Percentiles rank a stretch among this genome's conserved stretches.
These are phyloP conservation scores for Porpolomopsis calyptriformis DNA, from an alignment of 768 basidiomycete species.

Conservation along the genomic window DNA sequence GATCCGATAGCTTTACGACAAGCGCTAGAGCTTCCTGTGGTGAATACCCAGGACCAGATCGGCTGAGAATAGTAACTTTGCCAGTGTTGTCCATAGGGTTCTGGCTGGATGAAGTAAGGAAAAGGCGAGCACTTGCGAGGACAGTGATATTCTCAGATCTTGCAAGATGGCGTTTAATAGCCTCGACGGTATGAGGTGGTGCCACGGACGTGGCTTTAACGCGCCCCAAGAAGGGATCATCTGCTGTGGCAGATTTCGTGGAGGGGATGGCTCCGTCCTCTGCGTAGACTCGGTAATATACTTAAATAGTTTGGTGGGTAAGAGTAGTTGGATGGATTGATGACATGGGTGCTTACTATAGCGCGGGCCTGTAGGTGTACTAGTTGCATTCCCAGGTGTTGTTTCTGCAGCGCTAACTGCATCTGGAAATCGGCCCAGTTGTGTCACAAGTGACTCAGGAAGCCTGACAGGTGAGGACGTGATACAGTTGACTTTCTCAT, in stretches of 20 bases:
- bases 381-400: too few relatives aligned
- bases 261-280: conserved; percentile 5
- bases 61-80: not conserved
- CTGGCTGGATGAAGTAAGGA: not conserved
- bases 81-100: not conserved
- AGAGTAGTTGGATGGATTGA: too few relatives aligned
- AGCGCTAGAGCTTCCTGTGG: not conserved
- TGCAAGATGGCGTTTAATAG: conserved; percentile 7
- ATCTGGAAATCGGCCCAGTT: too few relatives aligned
- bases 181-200: conserved; percentile 7
- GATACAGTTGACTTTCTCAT: too few relatives aligned
- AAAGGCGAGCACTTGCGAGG: not conserved
- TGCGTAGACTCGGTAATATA: conserved; percentile 10
- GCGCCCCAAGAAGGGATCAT: conserved; percentile 8
- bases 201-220: conserved; percentile 8
- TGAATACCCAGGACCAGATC: not conserved
- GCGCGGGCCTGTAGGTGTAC: too few relatives aligned
- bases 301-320: conserved; percentile 3
- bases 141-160: conserved; percentile 3
- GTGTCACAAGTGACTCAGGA: too few relatives aligned
- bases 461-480: too few relatives aligned
- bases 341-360: too few relatives aligned
- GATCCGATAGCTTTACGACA: not conserved
- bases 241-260: not conserved
- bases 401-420: too few relatives aligned